Percentiles rank a stretch among this genome's conserved stretches.
Conservation (phyloP, 176 grass and related monocot species). For the Carex parvula region DNA sequence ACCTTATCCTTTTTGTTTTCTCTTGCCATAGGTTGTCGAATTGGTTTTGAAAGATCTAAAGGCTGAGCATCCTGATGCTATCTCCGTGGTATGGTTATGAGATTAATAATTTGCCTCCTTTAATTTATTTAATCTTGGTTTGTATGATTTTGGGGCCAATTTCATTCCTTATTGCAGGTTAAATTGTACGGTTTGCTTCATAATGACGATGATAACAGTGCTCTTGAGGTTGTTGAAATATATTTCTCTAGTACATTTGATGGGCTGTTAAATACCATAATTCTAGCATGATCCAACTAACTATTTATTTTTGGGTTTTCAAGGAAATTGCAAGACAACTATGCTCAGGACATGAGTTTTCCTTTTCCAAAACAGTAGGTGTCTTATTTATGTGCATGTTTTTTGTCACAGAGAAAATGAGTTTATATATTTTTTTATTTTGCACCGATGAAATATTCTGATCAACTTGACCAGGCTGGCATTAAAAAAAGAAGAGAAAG, state of each 20-base stretch:
- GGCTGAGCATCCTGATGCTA: slow-evolving; percentile 56
- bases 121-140: not conserved
- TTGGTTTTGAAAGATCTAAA: slow-evolving; percentile 85
- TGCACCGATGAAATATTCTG: not conserved
- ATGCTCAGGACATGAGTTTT: slow-evolving; percentile 77
- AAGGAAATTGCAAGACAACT: slow-evolving; percentile 98
- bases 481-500: too few species aligned
- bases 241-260: not conserved
- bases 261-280: not conserved
- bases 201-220: slow-evolving; percentile 69
- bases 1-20: not conserved
- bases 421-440: not conserved
- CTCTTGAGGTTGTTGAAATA: slow-evolving; percentile 56
- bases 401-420: not conserved
- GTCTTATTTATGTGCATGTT: slow-evolving; percentile 20
- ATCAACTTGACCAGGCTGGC: not conserved
- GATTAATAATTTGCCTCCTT: slow-evolving; percentile 12
- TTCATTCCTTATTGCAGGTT: slow-evolving; percentile 48
- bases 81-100: slow-evolving; percentile 63
- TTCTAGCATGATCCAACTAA: slow-evolving; percentile 10
- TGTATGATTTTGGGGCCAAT: not conserved
- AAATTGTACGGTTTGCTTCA: slow-evolving; percentile 86
- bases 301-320: slow-evolving; percentile 20
- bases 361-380: slow-evolving; percentile 90
- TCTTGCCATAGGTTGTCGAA: slow-evolving; percentile 53